Percentiles rank a stretch among this genome's conserved stretches.
These are phyloP conservation scores for Tricholoma matsutake DNA, from an alignment of 768 basidiomycete species.

Conservation along the genomic window DNA sequence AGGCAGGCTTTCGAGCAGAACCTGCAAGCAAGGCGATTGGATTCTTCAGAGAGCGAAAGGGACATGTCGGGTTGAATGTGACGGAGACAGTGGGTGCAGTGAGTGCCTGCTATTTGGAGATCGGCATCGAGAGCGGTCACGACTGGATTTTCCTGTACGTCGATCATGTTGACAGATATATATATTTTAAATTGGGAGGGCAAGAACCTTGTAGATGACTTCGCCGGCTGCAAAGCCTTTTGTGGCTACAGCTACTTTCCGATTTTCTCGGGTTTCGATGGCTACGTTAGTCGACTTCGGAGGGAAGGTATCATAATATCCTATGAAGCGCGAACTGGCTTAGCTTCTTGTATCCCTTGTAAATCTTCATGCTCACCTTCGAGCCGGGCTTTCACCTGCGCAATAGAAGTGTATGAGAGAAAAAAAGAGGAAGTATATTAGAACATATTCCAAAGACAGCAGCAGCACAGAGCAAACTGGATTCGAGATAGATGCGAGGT, in stretches of 20 bases:
- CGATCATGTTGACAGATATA: slow-evolving; percentile 6
- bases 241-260: slow-evolving; percentile 57
- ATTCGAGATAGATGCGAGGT: neutral
- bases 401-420: slow-evolving; percentile 18
- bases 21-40: slow-evolving; percentile 52
- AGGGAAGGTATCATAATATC: slow-evolving; percentile 79
- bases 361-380: slow-evolving; percentile 61
- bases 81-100: slow-evolving; percentile 76
- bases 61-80: slow-evolving; percentile 44
- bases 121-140: slow-evolving; percentile 71
- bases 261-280: slow-evolving; percentile 44
- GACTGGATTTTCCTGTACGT: slow-evolving; percentile 67
- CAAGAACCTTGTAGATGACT: slow-evolving; percentile 67
- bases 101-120: slow-evolving; percentile 59
- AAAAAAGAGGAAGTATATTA: slow-evolving; percentile 55
- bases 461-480: slow-evolving; percentile 10
- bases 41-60: slow-evolving; percentile 38
- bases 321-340: slow-evolving; percentile 35
- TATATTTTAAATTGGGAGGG: neutral
- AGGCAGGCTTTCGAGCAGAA: slow-evolving; percentile 78
- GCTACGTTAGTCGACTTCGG: slow-evolving; percentile 65
- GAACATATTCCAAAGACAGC: slow-evolving; percentile 37
- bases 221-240: slow-evolving; percentile 72
- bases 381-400: slow-evolving; percentile 61
- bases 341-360: slow-evolving; percentile 6